Evolutionary conservation across 495 filamentous ascomycete species (phyloP).

Genomic region (Lepraria neglecta): DNA sequence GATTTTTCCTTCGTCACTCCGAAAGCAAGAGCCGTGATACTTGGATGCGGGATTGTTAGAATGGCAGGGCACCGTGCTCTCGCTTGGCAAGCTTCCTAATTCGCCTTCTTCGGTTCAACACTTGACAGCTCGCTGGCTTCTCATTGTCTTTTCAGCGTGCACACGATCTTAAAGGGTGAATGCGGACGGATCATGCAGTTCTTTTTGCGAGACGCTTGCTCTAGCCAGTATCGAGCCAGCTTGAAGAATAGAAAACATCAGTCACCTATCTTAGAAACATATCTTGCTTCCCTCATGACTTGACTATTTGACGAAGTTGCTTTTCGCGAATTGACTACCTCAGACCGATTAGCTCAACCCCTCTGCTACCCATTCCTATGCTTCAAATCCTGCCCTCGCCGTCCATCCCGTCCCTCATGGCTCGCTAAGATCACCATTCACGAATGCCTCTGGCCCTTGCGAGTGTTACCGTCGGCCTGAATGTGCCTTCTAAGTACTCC

Average conservation of each 20-base stretch:
- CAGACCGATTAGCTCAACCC: not conserved
- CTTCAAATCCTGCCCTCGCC: not conserved
- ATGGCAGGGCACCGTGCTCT: conserved; percentile 5
- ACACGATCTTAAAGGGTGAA: conserved; percentile 13
- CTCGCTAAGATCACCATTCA: no score
- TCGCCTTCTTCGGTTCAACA: conserved; percentile 10
- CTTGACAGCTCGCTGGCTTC: conserved; percentile 8
- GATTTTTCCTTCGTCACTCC: conserved; percentile 13
- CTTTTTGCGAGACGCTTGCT: conserved; percentile 4
- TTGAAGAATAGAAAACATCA: conserved; percentile 20
- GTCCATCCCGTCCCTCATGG: no score
- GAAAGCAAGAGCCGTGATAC: conserved; percentile 8
- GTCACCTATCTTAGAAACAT: conserved; percentile 9
- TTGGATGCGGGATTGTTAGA: conserved; percentile 4
- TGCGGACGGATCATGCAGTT: conserved; percentile 12
- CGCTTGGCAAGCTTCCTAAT: conserved; percentile 2
- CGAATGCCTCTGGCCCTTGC: no score
- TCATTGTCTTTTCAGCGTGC: conserved; percentile 14
- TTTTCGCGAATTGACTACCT: not conserved
- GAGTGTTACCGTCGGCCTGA: no score
- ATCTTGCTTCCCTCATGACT: conserved; percentile 3
- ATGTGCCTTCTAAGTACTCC: no score
- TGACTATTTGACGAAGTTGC: not conserved
- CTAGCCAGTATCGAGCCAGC: conserved; percentile 12
- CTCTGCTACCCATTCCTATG: not conserved